Base-by-base conservation (phyloP, 2,329 filamentous ascomycete species). In the Diaporthe capsici region DNA sequence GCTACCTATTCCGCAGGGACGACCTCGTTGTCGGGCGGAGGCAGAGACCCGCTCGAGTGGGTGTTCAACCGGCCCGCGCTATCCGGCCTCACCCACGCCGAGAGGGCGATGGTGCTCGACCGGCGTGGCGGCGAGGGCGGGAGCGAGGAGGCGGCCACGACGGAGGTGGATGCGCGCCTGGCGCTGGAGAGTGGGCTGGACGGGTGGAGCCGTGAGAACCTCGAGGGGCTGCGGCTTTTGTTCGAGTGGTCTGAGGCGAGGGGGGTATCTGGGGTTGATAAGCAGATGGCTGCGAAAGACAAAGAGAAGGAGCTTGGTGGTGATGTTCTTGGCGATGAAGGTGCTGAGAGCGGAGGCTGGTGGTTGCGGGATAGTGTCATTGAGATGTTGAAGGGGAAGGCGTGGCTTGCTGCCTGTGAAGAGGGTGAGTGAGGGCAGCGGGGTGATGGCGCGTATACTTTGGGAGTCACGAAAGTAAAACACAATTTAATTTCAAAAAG, bases 101-200 rank as follows among this genome's bases (percentile, higher is more conserved):
- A 98, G 80, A 89, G 91, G 73, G 88, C 88, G 0, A 85, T 92
- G 34, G 88, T 94, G 4, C 85, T 95, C 12, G 88, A 86, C 83
- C 87, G 80, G 4, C 79, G 83, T 9, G 87, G 85, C 17, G 89
- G 87, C 8, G 86, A 86, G 4, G 86, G 87, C 37, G 86, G 85
- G 0, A 84, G 85, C n/a, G 84, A 86, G 10, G 82, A 84, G 63
- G 81, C 80, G 0, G 81, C 83, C 0, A 85, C 81, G 22, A 84
- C 81, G 3, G 86, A 86, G 0, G 91, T 97, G 1, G 96, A 98
- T 81, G 91, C 92, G 44, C 88, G 93, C 53, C 85, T 98, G 37
- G 90, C 93, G 75, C 87, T 98, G 65, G 90, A 90, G 78, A 85
- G 86, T 31, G 87, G 87, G 47, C 74, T 87, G 65, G 84, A 86